phyloP scores from a whole-genome alignment of 2,329 filamentous ascomycete species.

The Xenoacremonium recifei region DNA sequence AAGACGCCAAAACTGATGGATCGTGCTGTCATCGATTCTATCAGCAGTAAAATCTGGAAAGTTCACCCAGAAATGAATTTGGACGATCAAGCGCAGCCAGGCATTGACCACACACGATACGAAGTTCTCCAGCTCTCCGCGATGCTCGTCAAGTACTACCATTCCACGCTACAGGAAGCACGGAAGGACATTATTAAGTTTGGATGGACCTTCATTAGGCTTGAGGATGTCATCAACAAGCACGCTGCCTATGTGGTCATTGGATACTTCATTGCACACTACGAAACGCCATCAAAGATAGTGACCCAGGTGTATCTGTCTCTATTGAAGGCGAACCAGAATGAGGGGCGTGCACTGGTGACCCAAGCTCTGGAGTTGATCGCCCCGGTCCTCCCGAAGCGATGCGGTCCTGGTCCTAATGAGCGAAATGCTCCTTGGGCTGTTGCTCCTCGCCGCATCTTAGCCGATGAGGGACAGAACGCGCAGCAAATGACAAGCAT shows the following conservation, averaged over 20 bases:
- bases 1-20: constrained; percentile 76
- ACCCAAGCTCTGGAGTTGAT: constrained; percentile 93
- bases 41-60: constrained; percentile 93
- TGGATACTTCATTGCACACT: constrained; percentile 95
- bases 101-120: constrained; percentile 94
- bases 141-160: constrained; percentile 92
- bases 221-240: constrained; percentile 99
- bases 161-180: constrained; percentile 81
- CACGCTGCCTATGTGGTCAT: constrained; percentile 97
- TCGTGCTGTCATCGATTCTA: constrained; percentile 79
- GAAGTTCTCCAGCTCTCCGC: constrained; percentile 94
- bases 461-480: constrained; percentile 93
- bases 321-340: constrained; percentile 87
- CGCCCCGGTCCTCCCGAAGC: constrained; percentile 88
- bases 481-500: constrained; percentile 95
- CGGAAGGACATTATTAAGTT: constrained; percentile 99
- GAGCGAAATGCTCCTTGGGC: constrained; percentile 85
- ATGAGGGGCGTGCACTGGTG: constrained; percentile 87
- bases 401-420: constrained; percentile 65
- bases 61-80: constrained; percentile 77
- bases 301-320: constrained; percentile 93
- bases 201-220: constrained; percentile 94
- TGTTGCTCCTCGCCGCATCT: constrained; percentile 81
- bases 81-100: constrained; percentile 80
- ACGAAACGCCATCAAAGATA: constrained; percentile 95